These are phyloP conservation scores for Avena atlantica DNA, from an alignment of 176 grass and related monocot species.

Conservation along the genomic window DNA sequence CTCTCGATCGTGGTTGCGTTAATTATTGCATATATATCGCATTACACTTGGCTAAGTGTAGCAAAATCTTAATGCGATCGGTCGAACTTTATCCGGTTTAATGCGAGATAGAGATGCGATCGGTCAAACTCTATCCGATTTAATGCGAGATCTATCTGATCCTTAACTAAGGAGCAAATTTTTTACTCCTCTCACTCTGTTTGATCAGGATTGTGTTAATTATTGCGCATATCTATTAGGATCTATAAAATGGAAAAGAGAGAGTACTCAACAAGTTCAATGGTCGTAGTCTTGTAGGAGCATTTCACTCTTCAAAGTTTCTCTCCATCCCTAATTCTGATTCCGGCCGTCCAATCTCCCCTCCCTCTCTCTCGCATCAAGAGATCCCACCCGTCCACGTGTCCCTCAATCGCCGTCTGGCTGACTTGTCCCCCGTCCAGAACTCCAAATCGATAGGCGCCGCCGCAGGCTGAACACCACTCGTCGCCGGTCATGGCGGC, in stretches of 20 bases:
- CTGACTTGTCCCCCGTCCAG: background rate
- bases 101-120: no score
- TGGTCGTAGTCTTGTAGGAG: no score
- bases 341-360: background rate
- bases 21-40: no score
- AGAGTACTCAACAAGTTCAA: background rate
- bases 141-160: no score
- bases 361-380: background rate
- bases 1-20: no score
- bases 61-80: no score
- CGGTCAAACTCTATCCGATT: background rate
- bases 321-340: background rate
- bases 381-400: slow-evolving; percentile 17
- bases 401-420: background rate
- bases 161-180: no score
- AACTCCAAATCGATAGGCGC: background rate
- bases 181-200: no score
- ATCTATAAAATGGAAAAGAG: background rate
- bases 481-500: slow-evolving; percentile 16
- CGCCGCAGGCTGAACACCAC: background rate
- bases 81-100: no score
- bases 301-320: background rate
- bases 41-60: no score
- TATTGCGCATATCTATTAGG: no score
- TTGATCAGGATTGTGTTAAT: no score